Percentiles rank a stretch among this genome's conserved stretches.
phyloP scores from a whole-genome alignment of 2,329 filamentous ascomycete genomes.

The Sporothrix brunneoviolacea region DNA sequence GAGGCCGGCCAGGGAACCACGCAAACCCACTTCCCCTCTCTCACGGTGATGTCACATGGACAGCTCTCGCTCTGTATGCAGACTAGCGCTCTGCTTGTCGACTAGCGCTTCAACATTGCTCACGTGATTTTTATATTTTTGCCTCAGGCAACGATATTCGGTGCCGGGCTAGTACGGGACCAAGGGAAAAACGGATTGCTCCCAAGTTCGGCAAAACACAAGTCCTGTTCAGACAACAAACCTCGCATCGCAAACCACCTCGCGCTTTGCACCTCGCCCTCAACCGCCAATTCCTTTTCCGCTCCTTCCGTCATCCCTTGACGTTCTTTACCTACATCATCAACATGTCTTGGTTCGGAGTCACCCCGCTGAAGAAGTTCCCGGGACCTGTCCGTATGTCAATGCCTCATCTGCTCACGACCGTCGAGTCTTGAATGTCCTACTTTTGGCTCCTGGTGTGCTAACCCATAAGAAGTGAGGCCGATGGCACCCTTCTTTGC shows the following conservation, averaged over 20 bases:
- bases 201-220: slow-evolving; percentile 8
- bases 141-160: slow-evolving; percentile 14
- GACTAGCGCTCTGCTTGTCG: background rate
- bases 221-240: slow-evolving; percentile 8
- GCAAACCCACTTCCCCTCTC: slow-evolving; percentile 1
- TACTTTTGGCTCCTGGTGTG: too few relatives aligned
- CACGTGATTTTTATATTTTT: background rate
- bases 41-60: slow-evolving; percentile 15
- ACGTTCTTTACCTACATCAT: slow-evolving; percentile 23
- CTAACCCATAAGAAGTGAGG: slow-evolving; percentile 52
- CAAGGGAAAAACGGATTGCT: slow-evolving; percentile 6
- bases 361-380: slow-evolving; percentile 67
- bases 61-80: too few relatives aligned
- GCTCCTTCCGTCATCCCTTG: background rate
- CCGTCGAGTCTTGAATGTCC: too few relatives aligned
- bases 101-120: too few relatives aligned
- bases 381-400: slow-evolving; percentile 66
- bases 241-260: background rate
- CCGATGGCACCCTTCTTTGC: slow-evolving; percentile 90
- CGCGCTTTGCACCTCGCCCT: background rate
- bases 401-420: too few relatives aligned
- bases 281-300: slow-evolving; percentile 24
- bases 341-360: slow-evolving; percentile 70
- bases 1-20: too few relatives aligned
- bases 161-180: slow-evolving; percentile 12